Percentiles rank a stretch among this genome's conserved stretches.
Evolutionary conservation across 306 rosid genomes (phyloP).

Genomic region (Crataegus laevigata): DNA sequence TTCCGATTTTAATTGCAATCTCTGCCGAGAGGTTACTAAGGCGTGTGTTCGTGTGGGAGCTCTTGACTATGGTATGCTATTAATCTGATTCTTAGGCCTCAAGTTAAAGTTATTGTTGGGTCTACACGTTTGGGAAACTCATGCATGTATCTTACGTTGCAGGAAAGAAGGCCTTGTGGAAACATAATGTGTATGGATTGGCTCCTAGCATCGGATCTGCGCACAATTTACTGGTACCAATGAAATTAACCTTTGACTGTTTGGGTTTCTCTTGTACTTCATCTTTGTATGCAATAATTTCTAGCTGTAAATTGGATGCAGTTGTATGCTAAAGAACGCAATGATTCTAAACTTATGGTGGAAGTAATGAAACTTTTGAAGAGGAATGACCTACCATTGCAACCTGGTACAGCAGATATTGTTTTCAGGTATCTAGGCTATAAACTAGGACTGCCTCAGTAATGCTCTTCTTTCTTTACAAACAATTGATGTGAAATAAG

Average conservation of each 20-base stretch:
- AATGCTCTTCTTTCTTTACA: neutral
- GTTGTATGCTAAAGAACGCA: constrained; percentile 59
- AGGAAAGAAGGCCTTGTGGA: constrained; percentile 87
- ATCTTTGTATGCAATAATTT: constrained; percentile 12
- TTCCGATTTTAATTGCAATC: constrained; percentile 58
- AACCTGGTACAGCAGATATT: constrained; percentile 94
- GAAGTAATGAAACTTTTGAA: constrained; percentile 70
- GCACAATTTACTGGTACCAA: constrained; percentile 71
- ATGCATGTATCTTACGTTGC: constrained; percentile 14
- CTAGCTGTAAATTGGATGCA: constrained; percentile 27
- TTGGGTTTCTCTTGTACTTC: constrained; percentile 5
- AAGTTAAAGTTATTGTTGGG: neutral
- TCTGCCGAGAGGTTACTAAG: constrained; percentile 79
- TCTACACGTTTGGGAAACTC: neutral
- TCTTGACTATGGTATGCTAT: constrained; percentile 57
- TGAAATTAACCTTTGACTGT: constrained; percentile 7
- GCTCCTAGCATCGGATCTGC: constrained; percentile 69
- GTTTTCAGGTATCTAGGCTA: constrained; percentile 58
- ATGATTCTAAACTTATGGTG: constrained; percentile 57
- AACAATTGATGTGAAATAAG: neutral
- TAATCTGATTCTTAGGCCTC: neutral
- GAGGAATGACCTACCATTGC: constrained; percentile 70
- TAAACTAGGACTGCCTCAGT: neutral
- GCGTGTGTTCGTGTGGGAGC: constrained; percentile 75
- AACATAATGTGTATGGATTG: constrained; percentile 78